Evolutionary conservation across 306 rosid genomes (phyloP), one percentile per base, ranked within the genome.

Genomic region (Ormosia emarginata): DNA sequence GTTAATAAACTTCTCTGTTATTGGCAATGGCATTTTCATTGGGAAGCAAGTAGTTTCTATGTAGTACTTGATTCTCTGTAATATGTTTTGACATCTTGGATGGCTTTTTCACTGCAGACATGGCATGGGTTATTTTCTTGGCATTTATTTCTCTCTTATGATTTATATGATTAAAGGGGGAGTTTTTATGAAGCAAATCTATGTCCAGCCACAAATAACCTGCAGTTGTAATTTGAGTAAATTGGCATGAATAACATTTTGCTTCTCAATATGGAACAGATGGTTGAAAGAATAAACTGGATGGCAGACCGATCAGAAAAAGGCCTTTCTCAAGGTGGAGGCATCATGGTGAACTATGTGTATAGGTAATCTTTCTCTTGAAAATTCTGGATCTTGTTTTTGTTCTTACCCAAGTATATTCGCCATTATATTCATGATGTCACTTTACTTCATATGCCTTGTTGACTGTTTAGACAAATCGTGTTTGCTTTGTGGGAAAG

Each of bases 301-400:
- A 89, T 90, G 94, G 98, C 93, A 18, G 97, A 95, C 79, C 89
- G 81, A 73, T 95, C 98, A 55, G 97, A 81, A 44, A 95, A 92
- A 53, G 95, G 97, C 77, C 87, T 95, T 56, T 82, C 82, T 82
- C 97, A 93, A 90, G 91, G 99, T 88, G 99, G 90, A 10, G 92
- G 97, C 65, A 88, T 95, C 75, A 93, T 95, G 99, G 99, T 95
- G 89, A 95, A 95, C 87, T 93, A 95, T 79, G 94, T 95, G 58
- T 95, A 95, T 86, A 84, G 94, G 98, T 91, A 87, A 71, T 79
- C 79, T 7, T 24, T 50, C 57, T 64, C 34, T 61, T 61, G 29
- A 39, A 79, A 75, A 70, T 74, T 72, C 15, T 67, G 30, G 64
- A 47, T 58, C 79, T 40, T 81, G 56, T 73, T 67, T 62, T 30